Percentiles rank a stretch among this genome's conserved stretches.
Evolutionary conservation across 129 eudicot genomes (phyloP).

Genomic region (Solidago caesia): DNA sequence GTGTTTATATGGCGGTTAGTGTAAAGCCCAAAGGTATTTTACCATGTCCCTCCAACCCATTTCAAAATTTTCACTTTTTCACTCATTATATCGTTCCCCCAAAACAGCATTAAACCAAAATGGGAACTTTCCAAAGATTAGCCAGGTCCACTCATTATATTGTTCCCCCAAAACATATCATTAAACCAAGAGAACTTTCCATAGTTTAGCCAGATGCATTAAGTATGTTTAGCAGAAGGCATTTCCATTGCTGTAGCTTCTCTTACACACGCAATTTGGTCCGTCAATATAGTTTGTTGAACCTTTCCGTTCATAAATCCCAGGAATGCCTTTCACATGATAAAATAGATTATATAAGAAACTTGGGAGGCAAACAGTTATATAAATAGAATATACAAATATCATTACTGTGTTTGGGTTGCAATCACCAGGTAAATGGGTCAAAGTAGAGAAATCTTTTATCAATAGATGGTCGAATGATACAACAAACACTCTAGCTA

Average conservation of each 20-base stretch:
- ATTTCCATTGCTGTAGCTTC: constrained; percentile 91
- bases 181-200: constrained; percentile 98
- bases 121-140: constrained; percentile 29
- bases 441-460: too few species aligned
- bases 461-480: neutral
- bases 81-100: too few species aligned
- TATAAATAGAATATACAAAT: constrained; percentile 6
- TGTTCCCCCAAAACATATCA: constrained; percentile 88
- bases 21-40: constrained; percentile 71
- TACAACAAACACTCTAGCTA: neutral
- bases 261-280: constrained; percentile 85
- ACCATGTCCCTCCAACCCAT: constrained; percentile 98
- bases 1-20: constrained; percentile 84
- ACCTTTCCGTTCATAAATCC: constrained; percentile 93
- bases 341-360: constrained; percentile 13
- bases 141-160: constrained; percentile 74
- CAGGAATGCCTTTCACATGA: constrained; percentile 58
- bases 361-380: neutral
- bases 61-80: constrained; percentile 71
- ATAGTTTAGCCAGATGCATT: constrained; percentile 89
- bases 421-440: too few species aligned
- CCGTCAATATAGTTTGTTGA: constrained; percentile 89
- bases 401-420: neutral
- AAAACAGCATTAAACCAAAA: too few species aligned
- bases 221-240: constrained; percentile 96